Evolutionary conservation across 2,329 filamentous ascomycete genomes (phyloP).

Genomic region (Alternaria angustiovoidea): DNA sequence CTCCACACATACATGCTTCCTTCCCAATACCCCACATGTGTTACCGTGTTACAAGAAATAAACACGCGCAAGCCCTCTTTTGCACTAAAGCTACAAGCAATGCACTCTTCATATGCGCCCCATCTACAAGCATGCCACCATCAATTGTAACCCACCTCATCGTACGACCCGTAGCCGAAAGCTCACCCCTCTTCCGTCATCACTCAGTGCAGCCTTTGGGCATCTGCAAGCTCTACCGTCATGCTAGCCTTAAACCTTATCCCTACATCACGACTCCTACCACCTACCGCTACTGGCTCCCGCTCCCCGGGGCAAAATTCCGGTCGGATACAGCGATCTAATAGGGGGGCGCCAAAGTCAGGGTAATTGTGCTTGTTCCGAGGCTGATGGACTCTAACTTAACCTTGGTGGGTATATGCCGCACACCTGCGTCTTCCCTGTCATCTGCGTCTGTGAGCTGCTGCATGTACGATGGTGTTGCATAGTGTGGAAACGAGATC

Average conservation of each 20-base stretch:
- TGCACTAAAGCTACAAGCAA: background rate
- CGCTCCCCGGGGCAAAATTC: background rate
- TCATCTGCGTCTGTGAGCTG: constrained; percentile 2
- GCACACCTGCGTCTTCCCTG: constrained; percentile 2
- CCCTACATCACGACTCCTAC: background rate
- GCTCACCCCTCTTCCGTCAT: background rate
- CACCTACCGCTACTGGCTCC: background rate
- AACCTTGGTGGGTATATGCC: background rate
- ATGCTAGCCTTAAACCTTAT: background rate
- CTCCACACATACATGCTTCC: background rate
- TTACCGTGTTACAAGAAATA: background rate
- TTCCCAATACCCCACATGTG: background rate
- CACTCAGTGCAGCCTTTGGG: background rate
- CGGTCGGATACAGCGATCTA: background rate
- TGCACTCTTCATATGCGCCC: background rate
- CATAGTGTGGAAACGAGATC: background rate
- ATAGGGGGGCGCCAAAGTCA: background rate
- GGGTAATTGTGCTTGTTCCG: constrained; percentile 2
- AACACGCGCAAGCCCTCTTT: background rate
- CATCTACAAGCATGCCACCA: background rate
- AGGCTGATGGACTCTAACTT: background rate
- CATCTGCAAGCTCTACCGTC: background rate
- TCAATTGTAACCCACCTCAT: background rate
- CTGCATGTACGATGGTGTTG: constrained; percentile 1
- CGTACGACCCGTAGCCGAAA: background rate